Evolutionary conservation across 331 rosid species (phyloP).

Genomic region (Cydonia oblonga): DNA sequence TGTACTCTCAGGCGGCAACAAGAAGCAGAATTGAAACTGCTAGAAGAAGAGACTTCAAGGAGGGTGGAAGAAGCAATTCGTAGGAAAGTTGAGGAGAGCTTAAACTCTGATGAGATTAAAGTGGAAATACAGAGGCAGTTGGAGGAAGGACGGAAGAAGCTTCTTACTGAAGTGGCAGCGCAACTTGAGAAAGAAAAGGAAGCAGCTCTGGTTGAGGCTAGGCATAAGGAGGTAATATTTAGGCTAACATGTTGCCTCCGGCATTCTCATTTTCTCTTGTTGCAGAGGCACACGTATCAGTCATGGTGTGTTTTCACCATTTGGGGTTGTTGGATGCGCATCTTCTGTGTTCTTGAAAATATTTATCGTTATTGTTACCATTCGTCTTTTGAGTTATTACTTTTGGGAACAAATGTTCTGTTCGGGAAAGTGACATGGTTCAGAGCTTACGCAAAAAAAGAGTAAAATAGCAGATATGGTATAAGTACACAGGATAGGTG

Average conservation of each 20-base stretch:
- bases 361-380: neutral
- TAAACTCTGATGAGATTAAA: constrained; percentile 57
- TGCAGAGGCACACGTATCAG: neutral
- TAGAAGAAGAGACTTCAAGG: constrained; percentile 80
- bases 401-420: neutral
- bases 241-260: neutral
- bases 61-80: constrained; percentile 78
- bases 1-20: constrained; percentile 73
- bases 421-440: neutral
- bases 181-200: constrained; percentile 89
- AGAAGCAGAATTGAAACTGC: constrained; percentile 71
- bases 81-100: constrained; percentile 64
- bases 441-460: no score
- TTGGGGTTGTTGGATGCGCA: neutral
- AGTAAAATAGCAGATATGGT: neutral
- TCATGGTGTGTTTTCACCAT: neutral
- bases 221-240: constrained; percentile 62
- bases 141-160: constrained; percentile 80
- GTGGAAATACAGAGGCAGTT: constrained; percentile 55
- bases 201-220: constrained; percentile 66
- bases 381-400: neutral
- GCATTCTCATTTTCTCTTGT: neutral
- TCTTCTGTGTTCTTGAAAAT: neutral
- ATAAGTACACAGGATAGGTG: neutral
- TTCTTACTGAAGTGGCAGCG: constrained; percentile 55